Evolutionary conservation across 768 basidiomycete species (phyloP).

Genomic region (Russula ochroleuca): DNA sequence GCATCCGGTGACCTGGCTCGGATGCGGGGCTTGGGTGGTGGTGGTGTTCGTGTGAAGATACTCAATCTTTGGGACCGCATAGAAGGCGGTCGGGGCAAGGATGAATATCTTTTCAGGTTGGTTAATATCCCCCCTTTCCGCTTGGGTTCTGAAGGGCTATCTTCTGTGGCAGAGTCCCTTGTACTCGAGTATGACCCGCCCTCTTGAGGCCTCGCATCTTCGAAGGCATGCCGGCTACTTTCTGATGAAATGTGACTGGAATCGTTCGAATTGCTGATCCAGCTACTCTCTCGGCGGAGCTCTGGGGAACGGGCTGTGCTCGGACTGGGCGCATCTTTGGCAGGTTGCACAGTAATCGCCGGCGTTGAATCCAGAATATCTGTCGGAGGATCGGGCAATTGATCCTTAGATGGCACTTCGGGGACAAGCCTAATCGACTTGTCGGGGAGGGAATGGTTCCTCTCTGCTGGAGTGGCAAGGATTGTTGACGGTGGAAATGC

Average conservation of each 20-base stretch:
- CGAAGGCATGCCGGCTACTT: conserved; percentile 25
- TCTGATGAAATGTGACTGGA: conserved; percentile 26
- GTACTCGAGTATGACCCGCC: conserved; percentile 10
- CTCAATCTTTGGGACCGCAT: conserved; percentile 23
- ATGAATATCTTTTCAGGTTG: conserved; percentile 44
- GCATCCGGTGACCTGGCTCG: conserved; percentile 53
- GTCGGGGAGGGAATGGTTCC: conserved; percentile 1
- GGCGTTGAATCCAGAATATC: conserved; percentile 4
- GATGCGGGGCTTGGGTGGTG: conserved; percentile 33
- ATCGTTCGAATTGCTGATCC: conserved; percentile 31
- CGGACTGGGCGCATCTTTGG: not conserved
- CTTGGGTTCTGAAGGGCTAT: conserved; percentile 15
- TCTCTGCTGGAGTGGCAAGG: conserved; percentile 24
- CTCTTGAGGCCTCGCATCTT: conserved; percentile 5
- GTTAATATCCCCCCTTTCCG: conserved; percentile 32
- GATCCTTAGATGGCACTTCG: conserved; percentile 16
- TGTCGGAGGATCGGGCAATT: conserved; percentile 8
- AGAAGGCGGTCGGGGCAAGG: conserved; percentile 67
- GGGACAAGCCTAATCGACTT: conserved; percentile 12
- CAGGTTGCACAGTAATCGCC: not conserved
- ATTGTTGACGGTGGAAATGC: conserved; percentile 54
- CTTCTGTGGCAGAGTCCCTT: conserved; percentile 10
- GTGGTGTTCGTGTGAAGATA: conserved; percentile 26
- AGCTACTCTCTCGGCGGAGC: conserved; percentile 31
- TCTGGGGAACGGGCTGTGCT: not conserved